Evolutionary conservation across 2,329 filamentous ascomycete species (phyloP).

Genomic region (Claviceps fusiformis): DNA sequence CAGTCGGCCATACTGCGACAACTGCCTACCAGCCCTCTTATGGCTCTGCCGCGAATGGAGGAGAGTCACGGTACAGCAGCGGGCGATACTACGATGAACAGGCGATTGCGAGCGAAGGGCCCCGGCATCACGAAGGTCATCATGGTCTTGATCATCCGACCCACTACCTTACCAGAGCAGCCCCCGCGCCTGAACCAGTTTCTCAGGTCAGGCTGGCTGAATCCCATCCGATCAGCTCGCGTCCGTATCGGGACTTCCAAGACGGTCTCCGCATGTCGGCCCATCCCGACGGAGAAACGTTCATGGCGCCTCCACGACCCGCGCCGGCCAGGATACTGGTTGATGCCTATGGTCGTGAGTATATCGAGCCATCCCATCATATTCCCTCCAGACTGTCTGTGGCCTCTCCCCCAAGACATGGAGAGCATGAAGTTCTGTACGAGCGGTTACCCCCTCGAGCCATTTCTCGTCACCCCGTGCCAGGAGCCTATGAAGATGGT

Average conservation of each 20-base stretch:
- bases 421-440: slow-evolving; percentile 47
- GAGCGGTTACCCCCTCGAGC: slow-evolving; percentile 46
- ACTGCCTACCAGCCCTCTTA: slow-evolving; percentile 7
- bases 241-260: slow-evolving; percentile 30
- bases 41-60: slow-evolving; percentile 14
- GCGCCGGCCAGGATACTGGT: slow-evolving; percentile 57
- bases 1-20: background rate
- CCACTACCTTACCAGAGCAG: slow-evolving; percentile 24
- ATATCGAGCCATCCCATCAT: slow-evolving; percentile 40
- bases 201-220: slow-evolving; percentile 30
- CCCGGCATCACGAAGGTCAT: slow-evolving; percentile 24
- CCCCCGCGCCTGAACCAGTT: slow-evolving; percentile 24
- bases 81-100: slow-evolving; percentile 21
- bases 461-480: slow-evolving; percentile 33
- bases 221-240: slow-evolving; percentile 25
- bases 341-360: slow-evolving; percentile 74
- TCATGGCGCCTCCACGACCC: slow-evolving; percentile 37
- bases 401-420: slow-evolving; percentile 29
- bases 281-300: slow-evolving; percentile 34
- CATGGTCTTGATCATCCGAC: slow-evolving; percentile 20
- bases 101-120: slow-evolving; percentile 15
- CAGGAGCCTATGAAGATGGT: slow-evolving; percentile 36
- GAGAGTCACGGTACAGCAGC: slow-evolving; percentile 15
- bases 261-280: slow-evolving; percentile 31
- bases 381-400: slow-evolving; percentile 36